Base-by-base conservation (phyloP, 2,329 filamentous ascomycete genomes). In the Myriosclerotinia scirpicola region DNA sequence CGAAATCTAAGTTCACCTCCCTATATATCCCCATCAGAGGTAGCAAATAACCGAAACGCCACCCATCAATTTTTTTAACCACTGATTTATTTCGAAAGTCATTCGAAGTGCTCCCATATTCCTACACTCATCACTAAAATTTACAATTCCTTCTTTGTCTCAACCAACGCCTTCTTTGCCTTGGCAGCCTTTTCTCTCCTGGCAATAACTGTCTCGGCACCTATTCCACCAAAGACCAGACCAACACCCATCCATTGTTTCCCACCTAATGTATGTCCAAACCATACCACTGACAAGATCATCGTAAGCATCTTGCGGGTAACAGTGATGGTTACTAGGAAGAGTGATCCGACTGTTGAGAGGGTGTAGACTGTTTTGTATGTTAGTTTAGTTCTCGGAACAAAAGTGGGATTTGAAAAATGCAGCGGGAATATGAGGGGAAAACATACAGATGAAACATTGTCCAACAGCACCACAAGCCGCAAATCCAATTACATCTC, bases 241-340 rank as follows among this genome's bases (percentile, higher is more conserved):
- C 86, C 89, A 42, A 99, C 93, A 70, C 95, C 95, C 8, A 96
- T 81, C 91, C 93, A 97, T 80, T 99, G 95, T 84, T 94, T 96
- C n/a, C 82, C 80, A 38, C 87, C 90, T 59, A 99, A 84, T 70
- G 85, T 86, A 78, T 99, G 95, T 38, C 95, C 95, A 77, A 98
- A 99, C 80, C 92, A 93, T 68, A 98, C 82, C 38, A 99, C 95
- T 64, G 92, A 97, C 62, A 98, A 84, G 68, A 98, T 92, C 95
- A 99, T 99, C 72, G 94, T 98, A 77, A 98, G 86, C 95, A 99
- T 99, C 82, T 99, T 99, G 76, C 95, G 86, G 55, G 95, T 99
- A 55, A 99, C 95, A 2, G 93, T 99, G 3, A 99, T 93, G 5
- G 95, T 98, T 54, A 98, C 94, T 60, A 99, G 87, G 62, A 98